Evolutionary conservation across 1,284 basidiomycete genomes (phyloP).

Genomic region (Schizophyllum amplum): DNA sequence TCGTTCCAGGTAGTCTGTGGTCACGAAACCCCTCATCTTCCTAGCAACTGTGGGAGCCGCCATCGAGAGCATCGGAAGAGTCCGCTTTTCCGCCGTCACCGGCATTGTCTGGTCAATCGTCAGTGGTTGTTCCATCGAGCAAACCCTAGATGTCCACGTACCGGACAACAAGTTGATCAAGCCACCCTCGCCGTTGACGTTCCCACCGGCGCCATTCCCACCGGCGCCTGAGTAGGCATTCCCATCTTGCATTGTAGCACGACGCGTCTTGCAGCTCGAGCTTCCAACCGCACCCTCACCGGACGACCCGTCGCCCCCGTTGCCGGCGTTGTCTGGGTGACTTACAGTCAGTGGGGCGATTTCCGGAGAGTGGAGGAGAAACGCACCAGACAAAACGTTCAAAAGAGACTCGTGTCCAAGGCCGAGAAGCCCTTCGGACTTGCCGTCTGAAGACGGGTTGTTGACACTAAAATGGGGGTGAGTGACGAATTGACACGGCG

Average conservation of each 20-base stretch:
- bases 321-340: constrained; percentile 4
- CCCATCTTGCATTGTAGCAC: neutral
- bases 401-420: neutral
- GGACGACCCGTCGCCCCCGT: neutral
- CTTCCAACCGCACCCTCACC: neutral
- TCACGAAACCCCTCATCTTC: neutral
- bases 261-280: no score
- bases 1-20: neutral
- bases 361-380: neutral
- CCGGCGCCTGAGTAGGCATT: constrained; percentile 16
- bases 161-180: constrained; percentile 21
- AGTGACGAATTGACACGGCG: neutral
- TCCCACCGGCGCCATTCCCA: constrained; percentile 27
- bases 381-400: constrained; percentile 14
- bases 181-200: constrained; percentile 11
- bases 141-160: constrained; percentile 7
- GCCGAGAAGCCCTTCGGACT: neutral
- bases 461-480: neutral
- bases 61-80: neutral
- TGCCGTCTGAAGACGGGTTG: neutral
- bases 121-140: neutral
- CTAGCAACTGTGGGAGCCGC: neutral
- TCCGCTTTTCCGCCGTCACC: constrained; percentile 19
- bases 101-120: constrained; percentile 21
- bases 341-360: neutral